phyloP scores from a whole-genome alignment of 2,329 filamentous ascomycete species.

The Bipolaris cookei region DNA sequence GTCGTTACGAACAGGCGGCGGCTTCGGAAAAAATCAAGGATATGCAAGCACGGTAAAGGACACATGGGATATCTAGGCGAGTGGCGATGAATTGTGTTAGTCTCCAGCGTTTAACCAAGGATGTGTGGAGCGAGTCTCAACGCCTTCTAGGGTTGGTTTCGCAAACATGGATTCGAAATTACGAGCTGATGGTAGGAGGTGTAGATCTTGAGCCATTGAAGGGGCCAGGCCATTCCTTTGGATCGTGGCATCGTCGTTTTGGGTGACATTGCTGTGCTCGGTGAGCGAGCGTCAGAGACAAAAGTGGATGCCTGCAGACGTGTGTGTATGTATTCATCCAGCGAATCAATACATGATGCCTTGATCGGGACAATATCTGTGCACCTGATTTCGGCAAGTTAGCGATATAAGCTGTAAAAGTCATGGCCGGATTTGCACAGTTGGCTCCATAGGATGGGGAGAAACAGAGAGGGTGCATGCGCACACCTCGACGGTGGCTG shows the following conservation, averaged over 20 bases:
- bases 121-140: constrained; percentile 14
- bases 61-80: constrained; percentile 10
- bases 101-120: constrained; percentile 4
- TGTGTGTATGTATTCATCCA: constrained; percentile 7
- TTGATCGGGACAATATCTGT: constrained; percentile 14
- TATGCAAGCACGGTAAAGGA: constrained; percentile 16
- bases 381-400: constrained; percentile 14
- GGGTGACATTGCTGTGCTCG: background rate
- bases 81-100: constrained; percentile 11
- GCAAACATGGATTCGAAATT: constrained; percentile 11
- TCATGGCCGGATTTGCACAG: constrained; percentile 20
- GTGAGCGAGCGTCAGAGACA: background rate
- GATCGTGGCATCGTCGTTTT: constrained; percentile 6
- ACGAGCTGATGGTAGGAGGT: constrained; percentile 5
- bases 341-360: constrained; percentile 10
- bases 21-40: constrained; percentile 18
- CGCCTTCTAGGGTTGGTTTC: constrained; percentile 11
- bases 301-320: constrained; percentile 2
- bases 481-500: constrained; percentile 13
- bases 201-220: constrained; percentile 15
- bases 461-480: constrained; percentile 7
- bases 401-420: constrained; percentile 6
- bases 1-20: constrained; percentile 14
- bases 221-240: constrained; percentile 12
- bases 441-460: constrained; percentile 12